Percentiles rank a stretch among this genome's conserved stretches.
Conservation (phyloP, 805 yeast genomes). For the Pichia membranifaciens region DNA sequence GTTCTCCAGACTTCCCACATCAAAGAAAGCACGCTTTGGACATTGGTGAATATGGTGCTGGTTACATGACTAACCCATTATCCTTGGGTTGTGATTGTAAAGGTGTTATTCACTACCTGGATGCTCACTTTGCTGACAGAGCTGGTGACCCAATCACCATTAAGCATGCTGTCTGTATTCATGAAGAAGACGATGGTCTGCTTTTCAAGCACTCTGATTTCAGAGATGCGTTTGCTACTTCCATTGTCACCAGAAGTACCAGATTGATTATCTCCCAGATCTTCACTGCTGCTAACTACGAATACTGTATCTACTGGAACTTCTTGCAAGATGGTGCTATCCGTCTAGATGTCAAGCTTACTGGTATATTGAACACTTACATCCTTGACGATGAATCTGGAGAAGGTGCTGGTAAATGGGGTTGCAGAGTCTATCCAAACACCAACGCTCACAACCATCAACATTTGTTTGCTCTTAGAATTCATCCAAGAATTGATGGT, state of each 20-base stretch:
- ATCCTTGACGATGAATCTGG: constrained; percentile 54
- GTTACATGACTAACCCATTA: constrained; percentile 76
- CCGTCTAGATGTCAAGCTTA: constrained; percentile 70
- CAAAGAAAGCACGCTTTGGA: constrained; percentile 84
- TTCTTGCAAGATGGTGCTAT: constrained; percentile 82
- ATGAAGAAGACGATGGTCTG: constrained; percentile 81
- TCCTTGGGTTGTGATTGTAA: constrained; percentile 80
- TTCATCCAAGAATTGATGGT: constrained; percentile 80
- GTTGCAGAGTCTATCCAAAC: constrained; percentile 72
- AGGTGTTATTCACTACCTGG: constrained; percentile 78
- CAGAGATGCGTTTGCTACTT: constrained; percentile 72
- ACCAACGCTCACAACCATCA: constrained; percentile 85
- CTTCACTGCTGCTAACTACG: constrained; percentile 83
- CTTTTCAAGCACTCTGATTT: constrained; percentile 79
- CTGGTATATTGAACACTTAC: constrained; percentile 78
- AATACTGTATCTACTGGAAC: constrained; percentile 78
- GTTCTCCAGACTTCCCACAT: constrained; percentile 73
- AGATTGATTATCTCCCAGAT: constrained; percentile 71
- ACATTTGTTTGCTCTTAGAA: constrained; percentile 71
- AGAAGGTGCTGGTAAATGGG: constrained; percentile 71
- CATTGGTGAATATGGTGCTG: constrained; percentile 85
- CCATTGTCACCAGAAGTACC: constrained; percentile 70
- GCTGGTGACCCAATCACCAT: constrained; percentile 64
- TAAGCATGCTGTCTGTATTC: constrained; percentile 76
- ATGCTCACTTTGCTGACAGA: constrained; percentile 67